A percentile compares a stretch with the other conserved stretches of the same genome.
phyloP scores from a whole-genome alignment of 2,329 filamentous ascomycete species.

The Colletotrichum australisinense region DNA sequence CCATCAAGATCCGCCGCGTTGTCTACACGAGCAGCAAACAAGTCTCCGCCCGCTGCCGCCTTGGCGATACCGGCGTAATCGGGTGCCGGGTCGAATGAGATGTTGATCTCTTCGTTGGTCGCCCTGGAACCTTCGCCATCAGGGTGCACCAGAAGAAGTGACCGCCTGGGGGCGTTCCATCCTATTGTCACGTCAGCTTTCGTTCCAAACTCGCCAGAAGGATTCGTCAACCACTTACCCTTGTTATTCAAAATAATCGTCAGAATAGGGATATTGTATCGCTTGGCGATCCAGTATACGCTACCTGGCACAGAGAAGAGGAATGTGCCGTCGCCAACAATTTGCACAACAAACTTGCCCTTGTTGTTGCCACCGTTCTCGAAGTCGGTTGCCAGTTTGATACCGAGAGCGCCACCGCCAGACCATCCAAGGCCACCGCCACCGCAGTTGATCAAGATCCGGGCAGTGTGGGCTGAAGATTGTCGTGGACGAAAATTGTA shows the following conservation, averaged over 20 bases:
- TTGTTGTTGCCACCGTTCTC: conserved; percentile 54
- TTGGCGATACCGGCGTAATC: conserved; percentile 50
- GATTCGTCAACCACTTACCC: conserved; percentile 47
- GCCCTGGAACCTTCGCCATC: conserved; percentile 52
- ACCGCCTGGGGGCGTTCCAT: conserved; percentile 59
- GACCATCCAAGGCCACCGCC: conserved; percentile 86
- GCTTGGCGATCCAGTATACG: conserved; percentile 66
- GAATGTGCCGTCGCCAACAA: conserved; percentile 69
- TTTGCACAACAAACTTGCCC: conserved; percentile 62
- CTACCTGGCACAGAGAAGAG: conserved; percentile 66
- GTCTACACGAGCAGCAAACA: conserved; percentile 61
- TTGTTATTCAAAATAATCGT: conserved; percentile 69
- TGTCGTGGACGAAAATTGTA: conserved; percentile 74
- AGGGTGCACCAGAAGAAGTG: conserved; percentile 56
- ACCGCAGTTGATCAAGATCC: conserved; percentile 84
- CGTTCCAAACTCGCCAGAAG: neutral
- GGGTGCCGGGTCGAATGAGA: conserved; percentile 56
- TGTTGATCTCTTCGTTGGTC: conserved; percentile 59
- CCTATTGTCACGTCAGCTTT: conserved; percentile 39
- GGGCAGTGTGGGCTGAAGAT: conserved; percentile 74
- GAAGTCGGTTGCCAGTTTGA: conserved; percentile 73
- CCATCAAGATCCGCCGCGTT: conserved; percentile 57
- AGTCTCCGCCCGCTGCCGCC: conserved; percentile 54
- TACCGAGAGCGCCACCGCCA: conserved; percentile 79
- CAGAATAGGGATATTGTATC: conserved; percentile 65